These are phyloP conservation scores for Fusarium chuoi DNA, from an alignment of 2,329 filamentous ascomycete genomes.

Conservation along the genomic window DNA sequence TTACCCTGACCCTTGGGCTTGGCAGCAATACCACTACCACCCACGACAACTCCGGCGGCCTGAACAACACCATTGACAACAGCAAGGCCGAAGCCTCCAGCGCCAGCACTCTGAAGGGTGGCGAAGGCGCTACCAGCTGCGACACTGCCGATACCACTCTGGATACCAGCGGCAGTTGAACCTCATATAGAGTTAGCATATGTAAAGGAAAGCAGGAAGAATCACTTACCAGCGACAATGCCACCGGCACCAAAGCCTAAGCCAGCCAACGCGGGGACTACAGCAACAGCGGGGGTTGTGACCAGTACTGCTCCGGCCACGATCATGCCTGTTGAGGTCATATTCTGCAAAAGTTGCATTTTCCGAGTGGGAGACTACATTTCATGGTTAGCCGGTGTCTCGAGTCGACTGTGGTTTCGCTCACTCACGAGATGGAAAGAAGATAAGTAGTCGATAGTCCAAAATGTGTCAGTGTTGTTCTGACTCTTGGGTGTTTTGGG, in stretches of 20 bases:
- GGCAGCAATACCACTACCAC: neutral
- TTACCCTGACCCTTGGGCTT: too few relatives aligned
- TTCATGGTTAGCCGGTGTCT: neutral
- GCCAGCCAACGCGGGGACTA: neutral
- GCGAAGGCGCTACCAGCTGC: constrained; percentile 41
- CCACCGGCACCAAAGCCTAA: neutral
- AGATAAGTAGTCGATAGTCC: neutral
- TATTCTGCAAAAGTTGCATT: neutral
- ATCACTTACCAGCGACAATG: neutral
- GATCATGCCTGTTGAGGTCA: neutral
- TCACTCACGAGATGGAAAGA: neutral
- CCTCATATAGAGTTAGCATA: constrained; percentile 2
- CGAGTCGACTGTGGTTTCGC: neutral
- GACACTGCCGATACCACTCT: constrained; percentile 46
- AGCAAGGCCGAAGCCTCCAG: constrained; percentile 43
- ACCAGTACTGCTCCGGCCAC: neutral
- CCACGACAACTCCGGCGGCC: neutral
- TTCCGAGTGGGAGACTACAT: neutral
- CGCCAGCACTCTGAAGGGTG: constrained; percentile 46
- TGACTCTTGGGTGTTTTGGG: neutral
- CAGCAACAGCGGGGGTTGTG: neutral
- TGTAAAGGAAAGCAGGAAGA: too few relatives aligned
- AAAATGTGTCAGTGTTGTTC: neutral
- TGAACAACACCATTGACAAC: constrained; percentile 34
- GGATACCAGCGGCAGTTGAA: constrained; percentile 39